Conservation (phyloP, 75 land plant genomes). For the Pinus tabuliformis region DNA sequence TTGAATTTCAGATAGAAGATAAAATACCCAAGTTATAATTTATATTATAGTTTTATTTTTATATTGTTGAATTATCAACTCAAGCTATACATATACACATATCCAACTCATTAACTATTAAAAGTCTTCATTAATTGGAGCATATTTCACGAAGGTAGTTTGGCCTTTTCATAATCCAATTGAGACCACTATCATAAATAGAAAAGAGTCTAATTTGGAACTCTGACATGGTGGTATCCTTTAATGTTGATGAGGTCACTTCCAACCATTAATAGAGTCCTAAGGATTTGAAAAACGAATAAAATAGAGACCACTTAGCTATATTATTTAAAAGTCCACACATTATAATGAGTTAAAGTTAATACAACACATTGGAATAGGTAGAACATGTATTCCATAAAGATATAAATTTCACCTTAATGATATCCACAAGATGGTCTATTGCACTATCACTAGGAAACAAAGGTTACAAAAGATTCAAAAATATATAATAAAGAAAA, state of each 20-base stretch:
- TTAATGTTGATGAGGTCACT: no score
- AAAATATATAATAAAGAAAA: background rate
- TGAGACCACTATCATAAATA: no score
- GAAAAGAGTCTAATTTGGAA: no score
- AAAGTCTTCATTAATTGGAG: no score
- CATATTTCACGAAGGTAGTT: no score
- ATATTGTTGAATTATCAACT: no score
- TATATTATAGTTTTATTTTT: no score
- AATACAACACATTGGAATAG: background rate
- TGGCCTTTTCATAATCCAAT: no score
- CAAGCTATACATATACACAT: no score
- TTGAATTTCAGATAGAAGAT: no score
- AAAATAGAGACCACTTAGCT: background rate
- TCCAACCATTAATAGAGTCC: constrained; percentile 17
- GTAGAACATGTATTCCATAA: background rate
- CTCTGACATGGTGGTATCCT: constrained; percentile 45
- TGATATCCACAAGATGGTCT: constrained; percentile 77
- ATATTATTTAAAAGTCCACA: background rate
- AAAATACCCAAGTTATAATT: no score
- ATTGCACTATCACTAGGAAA: constrained; percentile 71
- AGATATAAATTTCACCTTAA: constrained; percentile 40
- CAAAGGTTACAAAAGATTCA: constrained; percentile 23
- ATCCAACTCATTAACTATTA: no score
- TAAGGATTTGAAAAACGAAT: constrained; percentile 40
- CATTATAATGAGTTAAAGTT: background rate